Conservation (phyloP, 257 asterid species). For the Oldenlandia corymbosa region DNA sequence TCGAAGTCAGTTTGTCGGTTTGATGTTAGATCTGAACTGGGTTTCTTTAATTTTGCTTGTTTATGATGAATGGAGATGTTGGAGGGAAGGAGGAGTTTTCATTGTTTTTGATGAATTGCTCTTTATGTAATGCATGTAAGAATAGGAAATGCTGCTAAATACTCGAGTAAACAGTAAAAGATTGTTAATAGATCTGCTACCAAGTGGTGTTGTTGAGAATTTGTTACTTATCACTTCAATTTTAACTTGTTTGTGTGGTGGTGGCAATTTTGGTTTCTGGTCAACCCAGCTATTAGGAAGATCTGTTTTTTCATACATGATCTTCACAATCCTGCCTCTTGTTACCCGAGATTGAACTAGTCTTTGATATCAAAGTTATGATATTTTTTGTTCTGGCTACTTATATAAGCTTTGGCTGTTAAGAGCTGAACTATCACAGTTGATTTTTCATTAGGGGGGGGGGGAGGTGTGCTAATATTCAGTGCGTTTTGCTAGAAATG, state of each 20-base stretch:
- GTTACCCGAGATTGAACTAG: not conserved
- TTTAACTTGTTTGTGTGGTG: not conserved
- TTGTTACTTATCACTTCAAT: not conserved
- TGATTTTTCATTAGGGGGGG: not conserved
- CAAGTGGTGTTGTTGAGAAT: not conserved
- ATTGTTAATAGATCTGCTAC: not conserved
- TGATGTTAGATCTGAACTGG: constrained; percentile 6
- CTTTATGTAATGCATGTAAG: not conserved
- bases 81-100: not conserved
- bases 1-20: not conserved
- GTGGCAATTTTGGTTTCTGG: not conserved
- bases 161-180: not conserved
- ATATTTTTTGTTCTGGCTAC: too few species aligned
- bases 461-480: not conserved
- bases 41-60: not conserved
- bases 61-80: not conserved
- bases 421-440: not conserved
- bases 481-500: not conserved
- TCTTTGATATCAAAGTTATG: not conserved
- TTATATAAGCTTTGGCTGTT: not conserved
- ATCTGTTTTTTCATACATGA: not conserved
- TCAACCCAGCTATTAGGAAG: not conserved
- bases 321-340: not conserved
- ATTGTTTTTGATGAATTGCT: not conserved
- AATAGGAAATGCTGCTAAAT: not conserved